Conservation (phyloP, 73 alveolate genomes). For the Uronychia setigera region DNA sequence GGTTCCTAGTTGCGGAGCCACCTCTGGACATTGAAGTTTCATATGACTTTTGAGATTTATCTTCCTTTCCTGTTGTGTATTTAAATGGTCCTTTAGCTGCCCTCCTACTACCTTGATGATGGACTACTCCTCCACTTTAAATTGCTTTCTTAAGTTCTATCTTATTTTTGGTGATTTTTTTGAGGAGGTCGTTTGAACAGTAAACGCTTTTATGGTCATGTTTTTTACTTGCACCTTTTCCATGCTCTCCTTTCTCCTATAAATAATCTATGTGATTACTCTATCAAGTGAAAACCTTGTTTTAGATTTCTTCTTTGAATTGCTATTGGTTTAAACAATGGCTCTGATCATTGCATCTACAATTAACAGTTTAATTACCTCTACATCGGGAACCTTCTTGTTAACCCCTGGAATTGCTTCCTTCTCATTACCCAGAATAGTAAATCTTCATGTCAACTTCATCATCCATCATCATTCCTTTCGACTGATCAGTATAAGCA, state of each 20-base stretch:
- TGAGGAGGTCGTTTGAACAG: neutral
- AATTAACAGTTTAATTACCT: neutral
- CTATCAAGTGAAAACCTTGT: neutral
- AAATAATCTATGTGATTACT: neutral
- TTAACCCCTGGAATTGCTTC: neutral
- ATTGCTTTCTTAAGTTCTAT: neutral
- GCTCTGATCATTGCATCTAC: neutral
- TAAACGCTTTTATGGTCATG: neutral
- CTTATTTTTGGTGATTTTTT: neutral
- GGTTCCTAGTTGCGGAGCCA: neutral
- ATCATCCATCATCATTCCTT: neutral
- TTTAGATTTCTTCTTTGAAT: neutral
- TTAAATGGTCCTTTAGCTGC: neutral
- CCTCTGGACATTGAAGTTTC: neutral
- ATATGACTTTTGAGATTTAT: neutral
- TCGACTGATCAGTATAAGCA: neutral
- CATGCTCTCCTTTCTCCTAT: neutral
- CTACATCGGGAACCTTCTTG: neutral
- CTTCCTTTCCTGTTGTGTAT: neutral
- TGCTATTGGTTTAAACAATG: neutral
- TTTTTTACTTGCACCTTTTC: neutral
- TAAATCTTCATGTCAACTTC: neutral
- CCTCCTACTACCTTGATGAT: neutral
- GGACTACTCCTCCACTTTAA: neutral
- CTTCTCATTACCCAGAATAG: neutral